Conservation (phyloP, 2,329 filamentous ascomycete genomes). For the Aschersonia sp. region DNA sequence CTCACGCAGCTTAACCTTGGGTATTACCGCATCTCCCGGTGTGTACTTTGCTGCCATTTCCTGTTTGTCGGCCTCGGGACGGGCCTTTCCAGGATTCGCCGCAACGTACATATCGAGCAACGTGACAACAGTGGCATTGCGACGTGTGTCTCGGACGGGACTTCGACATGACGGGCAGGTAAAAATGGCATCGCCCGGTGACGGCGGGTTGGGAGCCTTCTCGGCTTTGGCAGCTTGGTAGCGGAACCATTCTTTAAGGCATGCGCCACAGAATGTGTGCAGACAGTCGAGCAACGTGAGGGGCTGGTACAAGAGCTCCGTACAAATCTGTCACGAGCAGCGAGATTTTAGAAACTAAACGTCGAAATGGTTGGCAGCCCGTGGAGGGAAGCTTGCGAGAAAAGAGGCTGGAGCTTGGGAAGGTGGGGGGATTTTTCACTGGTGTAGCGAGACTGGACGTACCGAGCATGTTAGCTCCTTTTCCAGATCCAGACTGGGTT, state of each 20-base stretch:
- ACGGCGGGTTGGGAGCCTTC: constrained; percentile 31
- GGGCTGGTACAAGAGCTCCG: constrained; percentile 83
- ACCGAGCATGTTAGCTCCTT: constrained; percentile 93
- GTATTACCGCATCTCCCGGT: constrained; percentile 68
- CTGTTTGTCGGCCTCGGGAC: constrained; percentile 56
- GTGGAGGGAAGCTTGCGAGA: not conserved
- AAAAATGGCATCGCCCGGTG: constrained; percentile 40
- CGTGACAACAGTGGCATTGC: constrained; percentile 82
- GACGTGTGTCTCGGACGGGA: constrained; percentile 68
- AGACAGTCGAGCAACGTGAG: constrained; percentile 85
- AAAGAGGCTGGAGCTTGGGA: not conserved
- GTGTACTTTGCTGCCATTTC: constrained; percentile 66
- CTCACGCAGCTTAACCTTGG: constrained; percentile 36
- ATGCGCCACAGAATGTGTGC: constrained; percentile 91
- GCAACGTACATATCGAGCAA: constrained; percentile 77
- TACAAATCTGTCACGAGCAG: constrained; percentile 60
- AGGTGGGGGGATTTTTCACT: too few relatives aligned
- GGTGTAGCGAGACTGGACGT: constrained; percentile 20
- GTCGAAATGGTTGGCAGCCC: not conserved
- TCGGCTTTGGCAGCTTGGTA: constrained; percentile 55
- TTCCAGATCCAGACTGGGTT: constrained; percentile 57
- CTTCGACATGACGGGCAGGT: constrained; percentile 92
- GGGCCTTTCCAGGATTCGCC: constrained; percentile 63
- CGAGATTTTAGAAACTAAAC: not conserved
- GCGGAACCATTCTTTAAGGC: constrained; percentile 89